Percentiles rank a stretch among this genome's conserved stretches.
These are phyloP conservation scores for Geotrichum restrictum DNA, from an alignment of 1,139 yeast genomes.

Conservation along the genomic window DNA sequence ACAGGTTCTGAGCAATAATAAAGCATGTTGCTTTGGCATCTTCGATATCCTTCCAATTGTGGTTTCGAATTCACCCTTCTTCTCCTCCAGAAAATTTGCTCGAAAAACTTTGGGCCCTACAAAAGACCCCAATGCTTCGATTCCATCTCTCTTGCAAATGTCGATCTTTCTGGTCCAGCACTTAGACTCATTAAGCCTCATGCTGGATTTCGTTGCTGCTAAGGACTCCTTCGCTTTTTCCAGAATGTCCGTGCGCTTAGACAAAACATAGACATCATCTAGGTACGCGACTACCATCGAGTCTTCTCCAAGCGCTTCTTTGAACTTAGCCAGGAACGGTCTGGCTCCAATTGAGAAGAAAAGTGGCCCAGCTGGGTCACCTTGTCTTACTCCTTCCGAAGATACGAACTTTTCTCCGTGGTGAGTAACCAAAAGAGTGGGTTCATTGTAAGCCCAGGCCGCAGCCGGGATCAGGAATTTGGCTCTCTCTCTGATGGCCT, in stretches of 20 bases:
- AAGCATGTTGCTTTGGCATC: no score
- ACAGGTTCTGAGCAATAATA: no score
- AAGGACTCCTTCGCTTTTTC: not conserved
- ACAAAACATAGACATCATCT: not conserved
- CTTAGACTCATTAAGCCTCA: no score
- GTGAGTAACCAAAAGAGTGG: not conserved
- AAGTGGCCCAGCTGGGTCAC: not conserved
- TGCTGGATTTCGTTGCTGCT: no score
- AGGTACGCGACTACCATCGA: not conserved
- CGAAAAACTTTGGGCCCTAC: no score
- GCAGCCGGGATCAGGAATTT: not conserved
- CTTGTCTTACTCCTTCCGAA: not conserved
- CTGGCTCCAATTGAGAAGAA: not conserved
- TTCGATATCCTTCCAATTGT: no score
- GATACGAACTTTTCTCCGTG: not conserved
- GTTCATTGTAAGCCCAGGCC: not conserved
- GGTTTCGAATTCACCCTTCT: no score
- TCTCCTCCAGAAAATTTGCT: no score
- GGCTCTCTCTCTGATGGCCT: not conserved
- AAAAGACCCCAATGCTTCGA: no score
- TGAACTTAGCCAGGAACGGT: not conserved
- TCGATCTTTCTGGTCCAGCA: no score
- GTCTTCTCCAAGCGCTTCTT: not conserved
- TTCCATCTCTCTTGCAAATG: no score
- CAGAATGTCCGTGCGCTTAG: not conserved